Evolutionary conservation across 2,329 filamentous ascomycete species (phyloP).

Genomic region (Diaporthe batatas): DNA sequence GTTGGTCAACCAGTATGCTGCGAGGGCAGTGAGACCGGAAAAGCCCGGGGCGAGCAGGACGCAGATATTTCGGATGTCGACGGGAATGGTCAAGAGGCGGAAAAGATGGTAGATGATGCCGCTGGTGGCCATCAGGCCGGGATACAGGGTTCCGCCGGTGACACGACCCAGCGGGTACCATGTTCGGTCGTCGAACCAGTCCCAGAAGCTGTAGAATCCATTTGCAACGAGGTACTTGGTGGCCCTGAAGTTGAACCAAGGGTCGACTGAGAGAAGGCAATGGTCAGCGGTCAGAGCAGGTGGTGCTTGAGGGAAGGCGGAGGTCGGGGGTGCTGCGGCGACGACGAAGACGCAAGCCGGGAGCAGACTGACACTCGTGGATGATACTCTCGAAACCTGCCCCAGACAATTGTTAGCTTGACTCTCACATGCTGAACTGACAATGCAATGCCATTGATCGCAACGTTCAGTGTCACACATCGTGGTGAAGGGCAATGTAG

Average conservation of each 20-base stretch:
- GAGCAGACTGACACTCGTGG: conserved; percentile 87
- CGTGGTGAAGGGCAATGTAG: conserved; percentile 36
- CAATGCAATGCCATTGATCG: not conserved
- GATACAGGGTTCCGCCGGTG: conserved; percentile 98
- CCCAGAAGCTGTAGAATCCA: conserved; percentile 99
- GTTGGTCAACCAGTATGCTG: conserved; percentile 93
- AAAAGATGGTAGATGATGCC: conserved; percentile 96
- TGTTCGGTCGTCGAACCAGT: conserved; percentile 99
- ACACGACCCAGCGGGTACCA: conserved; percentile 99
- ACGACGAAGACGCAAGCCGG: conserved; percentile 40
- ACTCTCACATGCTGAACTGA: conserved; percentile 10
- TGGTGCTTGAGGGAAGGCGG: conserved; percentile 39
- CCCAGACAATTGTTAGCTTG: conserved; percentile 50
- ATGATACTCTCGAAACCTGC: conserved; percentile 98
- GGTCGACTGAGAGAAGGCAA: conserved; percentile 78
- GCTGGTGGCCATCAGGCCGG: conserved; percentile 98
- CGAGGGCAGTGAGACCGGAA: conserved; percentile 93
- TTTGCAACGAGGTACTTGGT: conserved; percentile 97
- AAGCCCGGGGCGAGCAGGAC: conserved; percentile 95
- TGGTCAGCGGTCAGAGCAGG: conserved; percentile 49
- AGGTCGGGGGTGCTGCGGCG: conserved; percentile 32
- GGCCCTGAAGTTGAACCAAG: conserved; percentile 99
- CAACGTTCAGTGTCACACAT: not conserved
- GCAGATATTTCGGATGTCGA: conserved; percentile 99
- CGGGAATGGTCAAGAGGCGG: conserved; percentile 87